Evolutionary conservation across 805 yeast genomes (phyloP).

Genomic region (Peterozyma xylosa): DNA sequence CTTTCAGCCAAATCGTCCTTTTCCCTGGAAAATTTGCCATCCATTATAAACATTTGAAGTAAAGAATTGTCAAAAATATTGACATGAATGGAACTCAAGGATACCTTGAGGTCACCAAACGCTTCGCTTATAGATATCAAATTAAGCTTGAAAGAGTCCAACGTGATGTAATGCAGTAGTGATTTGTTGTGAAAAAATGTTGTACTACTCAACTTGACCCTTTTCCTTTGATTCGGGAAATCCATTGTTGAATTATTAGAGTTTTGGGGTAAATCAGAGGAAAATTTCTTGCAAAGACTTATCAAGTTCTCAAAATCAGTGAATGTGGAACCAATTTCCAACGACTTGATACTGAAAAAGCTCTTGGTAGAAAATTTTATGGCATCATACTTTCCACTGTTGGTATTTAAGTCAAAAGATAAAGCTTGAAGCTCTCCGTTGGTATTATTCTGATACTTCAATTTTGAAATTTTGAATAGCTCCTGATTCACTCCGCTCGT

Average conservation of each 20-base stretch:
- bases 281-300: slow-evolving; percentile 8
- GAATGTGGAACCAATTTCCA: slow-evolving; percentile 20
- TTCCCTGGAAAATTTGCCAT: slow-evolving; percentile 6
- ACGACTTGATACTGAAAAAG: slow-evolving; percentile 13
- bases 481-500: slow-evolving; percentile 14
- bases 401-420: slow-evolving; percentile 16
- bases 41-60: slow-evolving; percentile 10
- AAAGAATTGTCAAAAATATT: slow-evolving; percentile 12
- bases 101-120: slow-evolving; percentile 25
- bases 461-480: background rate
- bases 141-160: slow-evolving; percentile 11
- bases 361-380: slow-evolving; percentile 11
- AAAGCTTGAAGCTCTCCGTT: slow-evolving; percentile 15
- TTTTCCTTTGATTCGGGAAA: slow-evolving; percentile 4
- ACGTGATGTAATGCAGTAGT: slow-evolving; percentile 8
- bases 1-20: slow-evolving; percentile 15
- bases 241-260: too few relatives aligned
- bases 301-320: slow-evolving; percentile 20
- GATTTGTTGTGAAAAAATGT: slow-evolving; percentile 14
- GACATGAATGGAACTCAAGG: slow-evolving; percentile 12
- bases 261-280: background rate
- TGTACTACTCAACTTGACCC: slow-evolving; percentile 18
- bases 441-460: slow-evolving; percentile 1
- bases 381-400: slow-evolving; percentile 17
- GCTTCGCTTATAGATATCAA: slow-evolving; percentile 15